These are phyloP conservation scores for Polymyxa betae DNA, from an alignment of 208 protist species.

Conservation along the genomic window DNA sequence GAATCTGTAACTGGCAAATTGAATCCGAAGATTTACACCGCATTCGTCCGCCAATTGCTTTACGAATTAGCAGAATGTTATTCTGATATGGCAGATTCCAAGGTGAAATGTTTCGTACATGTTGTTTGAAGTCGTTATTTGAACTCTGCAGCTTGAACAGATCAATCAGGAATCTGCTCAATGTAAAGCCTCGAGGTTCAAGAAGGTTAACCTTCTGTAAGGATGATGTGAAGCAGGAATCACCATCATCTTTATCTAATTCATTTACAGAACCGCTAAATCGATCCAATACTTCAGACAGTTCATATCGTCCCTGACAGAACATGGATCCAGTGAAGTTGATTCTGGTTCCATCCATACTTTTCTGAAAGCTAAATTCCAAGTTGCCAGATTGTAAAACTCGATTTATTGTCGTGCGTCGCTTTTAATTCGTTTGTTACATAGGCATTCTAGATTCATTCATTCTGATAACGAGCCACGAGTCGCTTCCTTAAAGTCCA, in stretches of 20 bases:
- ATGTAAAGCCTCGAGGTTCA: background rate
- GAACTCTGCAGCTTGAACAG: background rate
- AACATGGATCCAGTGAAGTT: background rate
- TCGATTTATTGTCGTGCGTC: background rate
- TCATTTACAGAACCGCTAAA: background rate
- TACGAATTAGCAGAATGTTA: background rate
- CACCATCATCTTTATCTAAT: background rate
- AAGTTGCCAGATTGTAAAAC: background rate
- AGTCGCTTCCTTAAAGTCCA: background rate
- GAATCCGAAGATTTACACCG: conserved; percentile 46
- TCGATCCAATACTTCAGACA: background rate
- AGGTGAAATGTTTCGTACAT: background rate
- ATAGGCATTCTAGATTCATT: background rate
- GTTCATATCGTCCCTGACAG: background rate
- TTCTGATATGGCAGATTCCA: background rate
- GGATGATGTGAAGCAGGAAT: background rate
- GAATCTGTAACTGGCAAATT: background rate
- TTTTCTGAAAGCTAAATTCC: background rate
- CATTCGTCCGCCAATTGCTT: background rate
- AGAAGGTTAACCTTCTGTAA: background rate
- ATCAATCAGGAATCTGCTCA: background rate
- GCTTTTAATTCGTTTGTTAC: background rate
- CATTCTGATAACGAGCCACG: background rate
- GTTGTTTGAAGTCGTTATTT: background rate
- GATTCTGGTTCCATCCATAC: background rate